These are phyloP conservation scores for Pleodorina starrii DNA, from an alignment of 139 green algal species.

Conservation along the genomic window DNA sequence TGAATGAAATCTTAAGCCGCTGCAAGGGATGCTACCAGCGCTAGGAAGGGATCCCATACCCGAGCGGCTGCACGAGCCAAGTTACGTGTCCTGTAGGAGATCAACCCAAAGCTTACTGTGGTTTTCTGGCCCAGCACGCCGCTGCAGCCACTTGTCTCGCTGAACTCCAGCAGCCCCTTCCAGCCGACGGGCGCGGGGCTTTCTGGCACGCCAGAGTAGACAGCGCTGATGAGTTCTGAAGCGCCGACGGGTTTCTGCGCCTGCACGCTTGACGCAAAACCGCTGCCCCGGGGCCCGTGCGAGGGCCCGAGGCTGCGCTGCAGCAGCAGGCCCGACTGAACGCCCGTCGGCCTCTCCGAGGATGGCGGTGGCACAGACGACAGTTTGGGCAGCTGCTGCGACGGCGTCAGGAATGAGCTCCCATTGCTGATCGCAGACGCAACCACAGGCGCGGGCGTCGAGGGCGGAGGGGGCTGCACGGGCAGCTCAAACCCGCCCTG, in stretches of 20 bases:
- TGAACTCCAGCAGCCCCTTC: slow-evolving; percentile 70
- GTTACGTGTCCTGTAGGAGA: too few relatives aligned
- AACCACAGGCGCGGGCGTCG: neutral
- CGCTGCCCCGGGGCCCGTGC: neutral
- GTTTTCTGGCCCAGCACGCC: slow-evolving; percentile 54
- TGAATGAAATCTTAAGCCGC: neutral
- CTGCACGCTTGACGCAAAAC: neutral
- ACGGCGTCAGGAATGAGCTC: slow-evolving; percentile 33
- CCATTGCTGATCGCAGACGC: neutral
- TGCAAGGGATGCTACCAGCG: too few relatives aligned
- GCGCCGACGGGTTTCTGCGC: neutral
- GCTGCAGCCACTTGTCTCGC: slow-evolving; percentile 54
- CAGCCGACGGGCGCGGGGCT: slow-evolving; percentile 54
- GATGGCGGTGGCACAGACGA: slow-evolving; percentile 5
- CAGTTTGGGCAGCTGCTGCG: slow-evolving; percentile 40
- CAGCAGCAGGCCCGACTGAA: slow-evolving; percentile 10
- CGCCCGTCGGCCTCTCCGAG: neutral
- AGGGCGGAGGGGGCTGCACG: slow-evolving; percentile 3
- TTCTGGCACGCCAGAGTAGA: neutral
- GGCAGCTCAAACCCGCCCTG: slow-evolving; percentile 41
- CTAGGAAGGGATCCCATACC: too few relatives aligned
- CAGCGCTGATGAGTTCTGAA: neutral
- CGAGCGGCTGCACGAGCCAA: too few relatives aligned
- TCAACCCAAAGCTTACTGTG: slow-evolving; percentile 24
- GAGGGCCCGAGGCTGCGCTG: neutral